Percentiles rank a stretch among this genome's conserved stretches.
These are phyloP conservation scores for Rhazya stricta DNA, from an alignment of 257 asterid species.

Conservation along the genomic window DNA sequence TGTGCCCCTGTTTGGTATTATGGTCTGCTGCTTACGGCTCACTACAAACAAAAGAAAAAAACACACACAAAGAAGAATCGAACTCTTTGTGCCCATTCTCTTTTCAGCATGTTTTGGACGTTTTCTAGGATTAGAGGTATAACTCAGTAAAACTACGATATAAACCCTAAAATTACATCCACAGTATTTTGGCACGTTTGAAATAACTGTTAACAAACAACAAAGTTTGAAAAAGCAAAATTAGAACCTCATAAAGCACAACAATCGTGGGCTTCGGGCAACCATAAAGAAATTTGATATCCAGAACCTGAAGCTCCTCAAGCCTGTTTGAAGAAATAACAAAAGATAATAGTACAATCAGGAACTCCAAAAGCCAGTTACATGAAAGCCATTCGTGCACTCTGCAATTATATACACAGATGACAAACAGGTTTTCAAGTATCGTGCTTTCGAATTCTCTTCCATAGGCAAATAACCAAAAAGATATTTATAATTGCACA, in stretches of 20 bases:
- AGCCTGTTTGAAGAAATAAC: slow-evolving; percentile 48
- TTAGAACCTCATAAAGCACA: slow-evolving; percentile 77
- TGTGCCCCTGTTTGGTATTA: too few relatives aligned
- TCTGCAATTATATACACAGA: background rate
- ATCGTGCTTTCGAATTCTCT: background rate
- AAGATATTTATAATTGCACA: background rate
- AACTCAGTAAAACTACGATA: background rate
- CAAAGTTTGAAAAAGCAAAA: background rate
- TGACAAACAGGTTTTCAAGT: background rate
- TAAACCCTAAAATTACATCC: background rate
- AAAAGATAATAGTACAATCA: slow-evolving; percentile 12
- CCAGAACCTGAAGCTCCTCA: slow-evolving; percentile 94
- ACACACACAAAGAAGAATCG: background rate
- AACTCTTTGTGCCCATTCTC: background rate
- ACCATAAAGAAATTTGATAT: slow-evolving; percentile 85
- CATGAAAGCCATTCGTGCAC: background rate
- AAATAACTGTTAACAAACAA: background rate
- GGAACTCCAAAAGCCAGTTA: slow-evolving; percentile 14
- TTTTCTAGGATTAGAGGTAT: background rate
- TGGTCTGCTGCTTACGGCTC: background rate
- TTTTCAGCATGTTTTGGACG: background rate
- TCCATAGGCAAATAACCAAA: background rate
- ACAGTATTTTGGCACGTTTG: background rate
- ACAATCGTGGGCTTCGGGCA: slow-evolving; percentile 86
- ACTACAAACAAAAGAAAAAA: background rate